phyloP scores from a whole-genome alignment of 2,329 filamentous ascomycete genomes.

The Hymenoscyphus albidus region DNA sequence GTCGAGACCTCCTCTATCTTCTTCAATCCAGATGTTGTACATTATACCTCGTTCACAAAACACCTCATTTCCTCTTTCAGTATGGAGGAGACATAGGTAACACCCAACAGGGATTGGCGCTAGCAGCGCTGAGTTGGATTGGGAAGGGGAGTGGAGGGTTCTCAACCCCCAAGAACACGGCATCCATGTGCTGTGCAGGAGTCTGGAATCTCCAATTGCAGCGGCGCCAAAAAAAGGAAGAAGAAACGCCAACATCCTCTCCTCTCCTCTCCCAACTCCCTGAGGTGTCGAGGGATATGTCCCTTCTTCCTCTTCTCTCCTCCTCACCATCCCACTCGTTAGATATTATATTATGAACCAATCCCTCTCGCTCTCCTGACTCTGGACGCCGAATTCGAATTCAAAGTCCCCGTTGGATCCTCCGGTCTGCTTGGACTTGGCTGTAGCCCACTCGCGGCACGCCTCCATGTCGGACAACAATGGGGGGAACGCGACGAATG shows the following conservation, averaged over 20 bases:
- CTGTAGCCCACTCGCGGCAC: neutral
- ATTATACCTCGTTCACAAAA: neutral
- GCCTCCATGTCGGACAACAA: slow-evolving; percentile 1
- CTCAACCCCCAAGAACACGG: neutral
- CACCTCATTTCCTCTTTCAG: neutral
- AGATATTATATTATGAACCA: neutral
- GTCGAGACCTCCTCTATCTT: neutral
- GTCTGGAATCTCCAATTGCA: neutral
- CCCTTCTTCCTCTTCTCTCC: neutral
- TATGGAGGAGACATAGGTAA: neutral
- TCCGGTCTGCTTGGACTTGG: neutral
- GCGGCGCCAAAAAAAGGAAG: neutral
- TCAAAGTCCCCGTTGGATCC: too few species aligned
- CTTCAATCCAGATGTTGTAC: neutral
- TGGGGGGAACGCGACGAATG: neutral
- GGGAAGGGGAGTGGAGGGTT: neutral
- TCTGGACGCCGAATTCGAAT: neutral
- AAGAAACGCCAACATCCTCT: neutral
- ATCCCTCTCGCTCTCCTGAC: slow-evolving; percentile 7
- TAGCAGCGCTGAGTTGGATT: neutral
- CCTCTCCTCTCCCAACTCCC: neutral
- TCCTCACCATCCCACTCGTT: neutral
- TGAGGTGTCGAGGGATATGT: neutral
- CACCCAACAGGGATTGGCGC: neutral
- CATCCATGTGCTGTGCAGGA: neutral